Conservation (phyloP, 116 monocot genomes). For the Phalaenopsis hybrid region DNA sequence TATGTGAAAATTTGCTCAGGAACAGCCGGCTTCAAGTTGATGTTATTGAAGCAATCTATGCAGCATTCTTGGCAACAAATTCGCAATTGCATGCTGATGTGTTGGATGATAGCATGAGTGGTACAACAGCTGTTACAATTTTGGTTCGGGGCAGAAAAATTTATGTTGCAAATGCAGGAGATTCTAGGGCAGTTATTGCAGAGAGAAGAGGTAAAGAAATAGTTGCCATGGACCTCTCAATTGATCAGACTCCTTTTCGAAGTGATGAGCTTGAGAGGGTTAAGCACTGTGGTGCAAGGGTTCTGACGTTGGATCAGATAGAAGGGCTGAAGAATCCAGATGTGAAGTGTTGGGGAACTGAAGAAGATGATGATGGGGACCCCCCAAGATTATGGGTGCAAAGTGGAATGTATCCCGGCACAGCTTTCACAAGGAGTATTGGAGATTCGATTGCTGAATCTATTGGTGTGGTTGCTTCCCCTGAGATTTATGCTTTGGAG, state of each 20-base stretch:
- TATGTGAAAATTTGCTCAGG: slow-evolving; percentile 80
- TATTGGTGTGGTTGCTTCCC: slow-evolving; percentile 73
- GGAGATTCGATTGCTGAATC: slow-evolving; percentile 96
- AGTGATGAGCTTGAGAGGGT: slow-evolving; percentile 89
- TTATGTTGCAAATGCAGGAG: slow-evolving; percentile 83
- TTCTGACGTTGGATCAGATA: slow-evolving; percentile 88
- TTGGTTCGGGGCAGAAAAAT: slow-evolving; percentile 71
- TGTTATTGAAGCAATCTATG: slow-evolving; percentile 55
- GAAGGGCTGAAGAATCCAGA: slow-evolving; percentile 90
- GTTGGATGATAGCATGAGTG: slow-evolving; percentile 93
- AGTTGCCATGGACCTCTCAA: slow-evolving; percentile 76
- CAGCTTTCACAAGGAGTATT: slow-evolving; percentile 91
- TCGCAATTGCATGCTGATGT: slow-evolving; percentile 64
- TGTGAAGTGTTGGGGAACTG: slow-evolving; percentile 74
- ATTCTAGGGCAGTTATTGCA: slow-evolving; percentile 91
- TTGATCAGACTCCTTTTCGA: slow-evolving; percentile 90
- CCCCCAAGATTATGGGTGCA: slow-evolving; percentile 96
- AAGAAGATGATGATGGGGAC: slow-evolving; percentile 88
- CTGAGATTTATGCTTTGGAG: slow-evolving; percentile 77
- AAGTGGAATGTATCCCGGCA: slow-evolving; percentile 95
- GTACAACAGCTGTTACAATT: slow-evolving; percentile 81
- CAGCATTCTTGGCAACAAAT: slow-evolving; percentile 69
- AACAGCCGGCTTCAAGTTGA: slow-evolving; percentile 49
- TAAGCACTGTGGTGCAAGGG: slow-evolving; percentile 87
- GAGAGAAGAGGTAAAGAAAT: slow-evolving; percentile 54